These are phyloP conservation scores for Diaporthe sp. DNA, from an alignment of 2,329 filamentous ascomycete genomes.

Conservation along the genomic window DNA sequence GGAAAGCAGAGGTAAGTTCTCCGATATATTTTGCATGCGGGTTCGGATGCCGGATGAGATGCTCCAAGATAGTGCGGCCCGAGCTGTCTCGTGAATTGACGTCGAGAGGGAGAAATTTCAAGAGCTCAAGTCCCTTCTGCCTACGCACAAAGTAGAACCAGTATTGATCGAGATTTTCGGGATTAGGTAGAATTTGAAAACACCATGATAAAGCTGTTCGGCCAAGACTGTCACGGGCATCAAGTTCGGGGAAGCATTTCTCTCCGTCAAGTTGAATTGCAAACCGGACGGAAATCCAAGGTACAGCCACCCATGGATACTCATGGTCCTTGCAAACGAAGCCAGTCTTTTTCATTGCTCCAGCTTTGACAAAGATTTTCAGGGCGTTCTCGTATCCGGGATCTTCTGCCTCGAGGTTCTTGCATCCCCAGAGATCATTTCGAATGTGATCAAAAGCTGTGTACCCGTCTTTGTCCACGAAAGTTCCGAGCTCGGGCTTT, in stretches of 20 bases:
- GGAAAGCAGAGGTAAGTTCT: background rate
- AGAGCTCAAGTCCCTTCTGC: background rate
- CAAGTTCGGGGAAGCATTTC: background rate
- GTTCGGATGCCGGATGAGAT: background rate
- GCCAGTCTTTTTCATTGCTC: background rate
- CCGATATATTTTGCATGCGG: fast-evolving
- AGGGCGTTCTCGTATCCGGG: background rate
- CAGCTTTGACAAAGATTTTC: background rate
- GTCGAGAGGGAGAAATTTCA: background rate
- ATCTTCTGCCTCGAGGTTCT: background rate
- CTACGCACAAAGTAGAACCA: background rate
- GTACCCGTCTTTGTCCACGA: background rate
- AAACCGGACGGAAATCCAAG: background rate
- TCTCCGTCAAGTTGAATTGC: background rate
- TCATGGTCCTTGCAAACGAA: background rate
- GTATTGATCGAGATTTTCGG: no score
- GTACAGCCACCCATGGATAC: background rate
- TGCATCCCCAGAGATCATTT: background rate
- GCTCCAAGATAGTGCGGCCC: background rate
- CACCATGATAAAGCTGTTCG: background rate
- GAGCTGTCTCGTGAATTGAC: background rate
- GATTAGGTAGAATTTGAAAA: background rate
- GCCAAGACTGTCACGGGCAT: background rate
- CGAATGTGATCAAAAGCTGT: background rate
- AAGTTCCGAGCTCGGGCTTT: background rate